Conservation (phyloP, 331 rosid genomes). For the Quercus phellos region DNA sequence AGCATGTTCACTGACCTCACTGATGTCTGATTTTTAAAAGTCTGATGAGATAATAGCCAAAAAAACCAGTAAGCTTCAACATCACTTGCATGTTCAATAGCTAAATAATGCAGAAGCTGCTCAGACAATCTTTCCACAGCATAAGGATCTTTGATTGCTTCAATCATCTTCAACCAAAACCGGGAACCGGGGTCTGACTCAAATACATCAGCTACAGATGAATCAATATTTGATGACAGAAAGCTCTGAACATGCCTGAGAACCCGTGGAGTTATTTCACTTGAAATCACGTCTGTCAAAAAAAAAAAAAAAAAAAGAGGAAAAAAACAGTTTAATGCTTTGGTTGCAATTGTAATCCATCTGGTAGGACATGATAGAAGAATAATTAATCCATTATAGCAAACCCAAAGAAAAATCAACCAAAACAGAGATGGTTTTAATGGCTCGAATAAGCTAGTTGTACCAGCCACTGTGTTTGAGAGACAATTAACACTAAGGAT, state of each 20-base stretch:
- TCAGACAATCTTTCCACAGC: conserved; percentile 74
- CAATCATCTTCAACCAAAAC: conserved; percentile 77
- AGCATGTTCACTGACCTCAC: conserved; percentile 54
- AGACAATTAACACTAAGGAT: neutral
- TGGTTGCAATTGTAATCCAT: conserved; percentile 16
- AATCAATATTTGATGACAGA: conserved; percentile 35
- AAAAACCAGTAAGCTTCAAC: conserved; percentile 82
- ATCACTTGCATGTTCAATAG: conserved; percentile 49
- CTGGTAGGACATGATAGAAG: conserved; percentile 4
- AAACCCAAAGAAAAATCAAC: neutral
- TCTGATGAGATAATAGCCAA: conserved; percentile 70
- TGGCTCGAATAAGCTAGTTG: neutral
- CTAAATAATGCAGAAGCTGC: conserved; percentile 71
- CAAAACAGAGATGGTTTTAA: neutral
- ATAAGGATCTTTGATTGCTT: conserved; percentile 61
- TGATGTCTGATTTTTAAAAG: conserved; percentile 43
- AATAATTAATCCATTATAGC: conserved; percentile 9
- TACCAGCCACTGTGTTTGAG: neutral
- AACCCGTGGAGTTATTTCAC: conserved; percentile 50
- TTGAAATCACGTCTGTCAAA: conserved; percentile 55
- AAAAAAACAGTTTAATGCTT: conserved; percentile 14
- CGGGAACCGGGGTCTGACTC: conserved; percentile 43
- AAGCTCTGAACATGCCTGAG: conserved; percentile 48
- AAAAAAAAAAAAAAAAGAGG: conserved; percentile 24
- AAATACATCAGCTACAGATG: conserved; percentile 33